Evolutionary conservation across 192 early-diverging fungal genomes (phyloP).

Genomic region (Phlyctochytrium bullatum): DNA sequence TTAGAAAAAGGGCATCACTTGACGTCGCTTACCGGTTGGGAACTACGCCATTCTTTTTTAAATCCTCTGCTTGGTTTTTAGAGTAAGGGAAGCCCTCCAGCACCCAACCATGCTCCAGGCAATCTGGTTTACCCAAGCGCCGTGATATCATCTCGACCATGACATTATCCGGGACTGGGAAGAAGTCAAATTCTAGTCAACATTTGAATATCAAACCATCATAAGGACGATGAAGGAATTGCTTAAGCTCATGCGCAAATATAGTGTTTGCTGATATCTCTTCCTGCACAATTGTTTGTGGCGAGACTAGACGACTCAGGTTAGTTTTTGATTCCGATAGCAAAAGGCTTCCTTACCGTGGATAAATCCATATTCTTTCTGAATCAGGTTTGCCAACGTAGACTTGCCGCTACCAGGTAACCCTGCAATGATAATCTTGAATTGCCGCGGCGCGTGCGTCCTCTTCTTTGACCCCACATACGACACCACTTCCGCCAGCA

Average conservation of each 20-base stretch:
- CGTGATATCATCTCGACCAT: constrained; percentile 32
- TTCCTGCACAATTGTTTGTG: constrained; percentile 42
- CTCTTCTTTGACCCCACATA: constrained; percentile 26
- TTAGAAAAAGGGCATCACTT: neutral
- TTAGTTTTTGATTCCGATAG: no score
- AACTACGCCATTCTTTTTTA: constrained; percentile 33
- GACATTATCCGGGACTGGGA: constrained; percentile 32
- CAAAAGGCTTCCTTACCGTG: constrained; percentile 35
- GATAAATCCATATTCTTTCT: constrained; percentile 39
- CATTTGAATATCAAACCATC: constrained; percentile 18
- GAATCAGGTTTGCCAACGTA: constrained; percentile 35
- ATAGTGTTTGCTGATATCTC: constrained; percentile 30
- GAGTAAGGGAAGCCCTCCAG: constrained; percentile 50
- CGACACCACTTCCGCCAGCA: constrained; percentile 22
- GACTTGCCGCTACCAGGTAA: constrained; percentile 47
- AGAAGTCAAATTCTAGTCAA: neutral
- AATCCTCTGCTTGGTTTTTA: constrained; percentile 25
- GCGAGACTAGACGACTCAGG: constrained; percentile 52
- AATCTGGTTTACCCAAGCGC: constrained; percentile 39
- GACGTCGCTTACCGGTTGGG: constrained; percentile 42
- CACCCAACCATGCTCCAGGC: constrained; percentile 46
- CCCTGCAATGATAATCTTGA: constrained; percentile 40
- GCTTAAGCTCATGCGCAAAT: constrained; percentile 9
- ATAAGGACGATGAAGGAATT: constrained; percentile 27
- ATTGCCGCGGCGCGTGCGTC: constrained; percentile 41